These are phyloP conservation scores for Mortierella sp. DNA, from an alignment of 371 early-diverging fungal genomes.

Conservation along the genomic window DNA sequence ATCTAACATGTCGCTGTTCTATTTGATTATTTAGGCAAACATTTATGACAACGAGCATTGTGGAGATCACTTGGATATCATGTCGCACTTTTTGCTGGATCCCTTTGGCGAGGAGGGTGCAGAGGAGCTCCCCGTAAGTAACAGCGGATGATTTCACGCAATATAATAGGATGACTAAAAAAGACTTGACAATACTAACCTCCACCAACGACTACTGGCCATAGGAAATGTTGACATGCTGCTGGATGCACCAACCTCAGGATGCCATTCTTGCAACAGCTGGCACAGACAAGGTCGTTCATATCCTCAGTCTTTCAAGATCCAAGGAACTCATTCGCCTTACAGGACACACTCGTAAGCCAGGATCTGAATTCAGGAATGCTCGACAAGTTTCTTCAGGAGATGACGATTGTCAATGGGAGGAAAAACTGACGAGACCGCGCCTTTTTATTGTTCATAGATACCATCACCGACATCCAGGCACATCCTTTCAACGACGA, in stretches of 20 bases:
- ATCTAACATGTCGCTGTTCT: background rate
- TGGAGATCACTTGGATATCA: slow-evolving; percentile 92
- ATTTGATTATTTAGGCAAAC: slow-evolving; percentile 68
- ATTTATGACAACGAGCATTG: slow-evolving; percentile 94
- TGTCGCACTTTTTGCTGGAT: slow-evolving; percentile 85
- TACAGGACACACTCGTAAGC: slow-evolving; percentile 76
- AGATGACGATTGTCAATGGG: background rate
- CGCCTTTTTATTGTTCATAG: slow-evolving; percentile 41
- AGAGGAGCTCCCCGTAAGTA: slow-evolving; percentile 50
- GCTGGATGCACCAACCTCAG: slow-evolving; percentile 78
- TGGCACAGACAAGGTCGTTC: slow-evolving; percentile 73
- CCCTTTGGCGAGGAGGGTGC: slow-evolving; percentile 55
- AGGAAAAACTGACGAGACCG: background rate
- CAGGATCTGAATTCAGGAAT: background rate
- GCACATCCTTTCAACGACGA: slow-evolving; percentile 77
- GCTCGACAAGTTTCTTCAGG: background rate
- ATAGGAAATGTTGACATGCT: slow-evolving; percentile 71
- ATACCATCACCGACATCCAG: slow-evolving; percentile 76
- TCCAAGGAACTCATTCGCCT: slow-evolving; percentile 75
- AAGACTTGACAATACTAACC: background rate
- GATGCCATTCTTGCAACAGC: slow-evolving; percentile 82
- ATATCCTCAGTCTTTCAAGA: slow-evolving; percentile 81
- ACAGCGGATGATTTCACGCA: no score
- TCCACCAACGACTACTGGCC: background rate
- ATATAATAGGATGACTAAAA: no score